Percentiles rank a stretch among this genome's conserved stretches.
Conservation (phyloP, 2,329 filamentous ascomycete genomes). For the Didymella glomerata region DNA sequence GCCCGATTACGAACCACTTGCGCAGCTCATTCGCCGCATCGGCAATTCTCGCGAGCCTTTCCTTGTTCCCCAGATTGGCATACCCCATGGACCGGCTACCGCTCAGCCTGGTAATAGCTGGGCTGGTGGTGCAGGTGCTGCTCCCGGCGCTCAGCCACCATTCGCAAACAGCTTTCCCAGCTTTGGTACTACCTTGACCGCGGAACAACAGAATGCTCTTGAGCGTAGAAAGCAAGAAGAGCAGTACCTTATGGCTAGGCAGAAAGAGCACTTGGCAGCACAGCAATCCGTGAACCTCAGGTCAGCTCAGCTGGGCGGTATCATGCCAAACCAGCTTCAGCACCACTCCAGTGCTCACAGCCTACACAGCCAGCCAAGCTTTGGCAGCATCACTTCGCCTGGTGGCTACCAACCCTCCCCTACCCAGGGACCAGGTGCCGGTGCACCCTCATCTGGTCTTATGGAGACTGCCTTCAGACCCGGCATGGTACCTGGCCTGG, state of each 20-base stretch:
- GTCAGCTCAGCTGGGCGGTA: conserved; percentile 67
- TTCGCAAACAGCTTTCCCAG: conserved; percentile 94
- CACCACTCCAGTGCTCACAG: conserved; percentile 96
- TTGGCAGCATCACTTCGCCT: conserved; percentile 92
- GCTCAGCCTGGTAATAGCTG: conserved; percentile 57
- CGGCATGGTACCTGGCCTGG: conserved; percentile 51
- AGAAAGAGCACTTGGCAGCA: conserved; percentile 90
- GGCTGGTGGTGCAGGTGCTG: conserved; percentile 53
- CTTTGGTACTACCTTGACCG: conserved; percentile 94
- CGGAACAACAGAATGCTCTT: conserved; percentile 96
- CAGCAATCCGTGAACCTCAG: conserved; percentile 80
- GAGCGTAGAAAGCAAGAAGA: conserved; percentile 98
- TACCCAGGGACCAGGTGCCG: conserved; percentile 61
- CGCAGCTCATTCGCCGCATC: conserved; percentile 92
- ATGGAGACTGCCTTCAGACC: conserved; percentile 68
- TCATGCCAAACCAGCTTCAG: conserved; percentile 72
- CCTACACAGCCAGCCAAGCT: conserved; percentile 95
- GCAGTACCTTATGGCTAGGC: conserved; percentile 93
- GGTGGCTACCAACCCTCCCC: conserved; percentile 71
- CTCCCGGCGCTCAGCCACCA: conserved; percentile 71
- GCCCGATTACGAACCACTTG: conserved; percentile 90
- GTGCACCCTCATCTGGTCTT: conserved; percentile 65
- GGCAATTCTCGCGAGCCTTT: conserved; percentile 98
- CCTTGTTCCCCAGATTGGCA: conserved; percentile 94
- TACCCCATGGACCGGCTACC: conserved; percentile 81